A percentile compares a stretch with the other conserved stretches of the same genome.
These are phyloP conservation scores for Podospora didyma DNA, from an alignment of 495 filamentous ascomycete genomes.

Conservation along the genomic window DNA sequence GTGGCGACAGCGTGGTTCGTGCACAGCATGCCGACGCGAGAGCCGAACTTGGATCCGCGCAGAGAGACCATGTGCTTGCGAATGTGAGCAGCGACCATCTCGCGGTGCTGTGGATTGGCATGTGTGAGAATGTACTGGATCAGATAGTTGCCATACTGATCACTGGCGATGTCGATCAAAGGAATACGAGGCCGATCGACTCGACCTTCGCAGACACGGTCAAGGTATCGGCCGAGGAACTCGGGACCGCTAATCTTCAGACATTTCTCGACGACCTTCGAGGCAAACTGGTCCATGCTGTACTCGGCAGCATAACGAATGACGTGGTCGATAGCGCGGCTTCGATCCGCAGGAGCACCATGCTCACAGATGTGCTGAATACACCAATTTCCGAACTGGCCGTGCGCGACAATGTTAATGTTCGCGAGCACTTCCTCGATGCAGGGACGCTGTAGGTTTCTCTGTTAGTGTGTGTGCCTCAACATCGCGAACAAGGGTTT, in stretches of 20 bases:
- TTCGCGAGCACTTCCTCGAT: conserved; percentile 93
- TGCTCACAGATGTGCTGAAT: conserved; percentile 99
- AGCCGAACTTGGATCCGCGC: conserved; percentile 96
- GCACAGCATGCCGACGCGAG: conserved; percentile 96
- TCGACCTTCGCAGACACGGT: conserved; percentile 87
- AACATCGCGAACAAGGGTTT: not conserved
- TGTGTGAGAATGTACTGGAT: conserved; percentile 95
- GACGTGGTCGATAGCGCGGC: conserved; percentile 89
- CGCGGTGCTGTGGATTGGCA: conserved; percentile 78
- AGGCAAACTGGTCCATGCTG: conserved; percentile 98
- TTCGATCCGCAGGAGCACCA: conserved; percentile 85
- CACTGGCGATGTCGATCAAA: conserved; percentile 95
- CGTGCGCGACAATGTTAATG: conserved; percentile 92
- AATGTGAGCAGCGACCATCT: conserved; percentile 88
- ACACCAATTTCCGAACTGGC: conserved; percentile 99
- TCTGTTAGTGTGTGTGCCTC: conserved; percentile 20
- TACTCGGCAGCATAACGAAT: conserved; percentile 90
- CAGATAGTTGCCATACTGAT: conserved; percentile 98
- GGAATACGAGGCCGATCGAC: conserved; percentile 91
- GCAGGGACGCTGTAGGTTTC: conserved; percentile 72
- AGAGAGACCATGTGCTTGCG: conserved; percentile 99
- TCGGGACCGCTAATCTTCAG: conserved; percentile 92
- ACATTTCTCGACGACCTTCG: conserved; percentile 98
- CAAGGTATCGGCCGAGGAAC: conserved; percentile 88
- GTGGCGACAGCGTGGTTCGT: conserved; percentile 86